Conservation (phyloP, 257 asterid species). For the Solanum chilense region DNA sequence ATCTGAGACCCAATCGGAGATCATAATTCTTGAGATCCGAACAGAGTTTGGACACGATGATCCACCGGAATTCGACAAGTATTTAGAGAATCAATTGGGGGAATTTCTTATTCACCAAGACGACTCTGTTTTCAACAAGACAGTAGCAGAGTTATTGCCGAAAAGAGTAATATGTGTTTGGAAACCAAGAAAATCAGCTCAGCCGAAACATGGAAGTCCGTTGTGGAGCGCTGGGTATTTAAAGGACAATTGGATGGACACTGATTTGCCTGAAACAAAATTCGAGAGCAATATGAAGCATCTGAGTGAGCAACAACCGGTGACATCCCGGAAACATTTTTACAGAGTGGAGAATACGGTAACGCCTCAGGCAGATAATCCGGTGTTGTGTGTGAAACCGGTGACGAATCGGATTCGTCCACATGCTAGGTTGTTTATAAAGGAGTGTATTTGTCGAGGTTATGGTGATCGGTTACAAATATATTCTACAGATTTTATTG, state of each 20-base stretch:
- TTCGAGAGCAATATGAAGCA: conserved; percentile 73
- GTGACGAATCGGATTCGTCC: conserved; percentile 66
- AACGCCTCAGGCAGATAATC: conserved; percentile 88
- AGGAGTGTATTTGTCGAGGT: conserved; percentile 36
- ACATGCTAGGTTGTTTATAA: conserved; percentile 62
- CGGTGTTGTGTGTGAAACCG: conserved; percentile 62
- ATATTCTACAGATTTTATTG: conserved; percentile 71
- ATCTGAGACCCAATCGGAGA: conserved; percentile 59
- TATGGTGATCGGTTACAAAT: conserved; percentile 55
- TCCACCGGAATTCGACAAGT: conserved; percentile 65
- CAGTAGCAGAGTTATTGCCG: conserved; percentile 53
- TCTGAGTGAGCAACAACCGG: conserved; percentile 53
- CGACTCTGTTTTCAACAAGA: conserved; percentile 50
- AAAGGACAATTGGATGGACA: conserved; percentile 77
- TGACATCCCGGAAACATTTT: conserved; percentile 41
- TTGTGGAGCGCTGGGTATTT: conserved; percentile 60
- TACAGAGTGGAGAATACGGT: conserved; percentile 95
- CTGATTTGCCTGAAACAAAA: conserved; percentile 77
- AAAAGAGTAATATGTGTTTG: conserved; percentile 74
- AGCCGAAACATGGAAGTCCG: conserved; percentile 41
- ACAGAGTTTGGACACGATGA: conserved; percentile 89
- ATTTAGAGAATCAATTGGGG: conserved; percentile 54
- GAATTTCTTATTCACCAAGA: conserved; percentile 62
- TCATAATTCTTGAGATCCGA: conserved; percentile 64
- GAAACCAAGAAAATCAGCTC: conserved; percentile 69